Evolutionary conservation across 768 basidiomycete species (phyloP).

Genomic region (Collybia sp.): DNA sequence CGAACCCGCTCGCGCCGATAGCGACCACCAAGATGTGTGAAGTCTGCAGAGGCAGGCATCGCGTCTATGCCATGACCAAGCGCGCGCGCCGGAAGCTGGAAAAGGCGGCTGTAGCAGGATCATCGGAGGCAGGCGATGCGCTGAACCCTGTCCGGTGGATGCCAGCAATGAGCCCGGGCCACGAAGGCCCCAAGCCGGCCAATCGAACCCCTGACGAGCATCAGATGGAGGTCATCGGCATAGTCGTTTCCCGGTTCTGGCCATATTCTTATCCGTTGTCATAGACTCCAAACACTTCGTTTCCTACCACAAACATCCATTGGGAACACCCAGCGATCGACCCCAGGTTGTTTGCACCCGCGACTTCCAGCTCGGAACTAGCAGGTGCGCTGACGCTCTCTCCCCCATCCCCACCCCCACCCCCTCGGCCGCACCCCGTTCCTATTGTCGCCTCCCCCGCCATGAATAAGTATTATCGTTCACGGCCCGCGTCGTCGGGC

Average conservation of each 20-base stretch:
- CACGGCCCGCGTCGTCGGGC: neutral
- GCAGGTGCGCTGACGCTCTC: slow-evolving; percentile 44
- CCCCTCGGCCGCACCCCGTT: slow-evolving; percentile 1
- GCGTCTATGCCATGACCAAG: slow-evolving; percentile 47
- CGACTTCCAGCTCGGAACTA: slow-evolving; percentile 36
- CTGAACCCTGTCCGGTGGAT: slow-evolving; percentile 3
- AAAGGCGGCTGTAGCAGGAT: slow-evolving; percentile 31
- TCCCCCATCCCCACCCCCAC: slow-evolving; percentile 1
- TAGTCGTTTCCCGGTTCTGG: neutral
- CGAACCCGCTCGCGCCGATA: slow-evolving; percentile 20
- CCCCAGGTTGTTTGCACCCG: slow-evolving; percentile 13
- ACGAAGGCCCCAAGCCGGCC: neutral
- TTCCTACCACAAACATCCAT: neutral
- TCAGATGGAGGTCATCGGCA: neutral
- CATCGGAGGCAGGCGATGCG: neutral
- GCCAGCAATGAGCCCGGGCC: slow-evolving; percentile 1
- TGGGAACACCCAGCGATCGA: slow-evolving; percentile 13
- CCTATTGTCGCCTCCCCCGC: neutral
- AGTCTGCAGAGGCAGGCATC: slow-evolving; percentile 42
- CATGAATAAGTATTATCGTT: neutral
- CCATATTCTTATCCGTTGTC: neutral
- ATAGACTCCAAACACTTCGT: neutral
- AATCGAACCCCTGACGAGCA: neutral
- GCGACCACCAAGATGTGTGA: slow-evolving; percentile 47
- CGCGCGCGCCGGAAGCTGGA: slow-evolving; percentile 45